phyloP scores from a whole-genome alignment of 1,139 yeast species.

The Geotrichum europaeum region DNA sequence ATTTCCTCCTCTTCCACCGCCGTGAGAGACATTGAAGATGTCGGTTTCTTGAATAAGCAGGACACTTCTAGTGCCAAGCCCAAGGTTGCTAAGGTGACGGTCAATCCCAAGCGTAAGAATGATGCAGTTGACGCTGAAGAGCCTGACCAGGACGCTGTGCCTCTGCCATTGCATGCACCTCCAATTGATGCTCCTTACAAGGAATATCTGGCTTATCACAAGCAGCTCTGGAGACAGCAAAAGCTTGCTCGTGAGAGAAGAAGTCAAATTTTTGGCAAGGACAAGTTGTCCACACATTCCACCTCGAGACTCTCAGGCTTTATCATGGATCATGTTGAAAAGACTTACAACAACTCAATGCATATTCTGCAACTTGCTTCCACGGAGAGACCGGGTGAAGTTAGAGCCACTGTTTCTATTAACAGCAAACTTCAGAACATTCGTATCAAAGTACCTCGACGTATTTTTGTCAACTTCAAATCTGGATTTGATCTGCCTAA shows the following conservation, averaged over 20 bases:
- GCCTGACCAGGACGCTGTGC: constrained; percentile 20
- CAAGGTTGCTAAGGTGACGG: constrained; percentile 22
- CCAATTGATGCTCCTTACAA: constrained; percentile 67
- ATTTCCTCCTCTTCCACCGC: constrained; percentile 3
- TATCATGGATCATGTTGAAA: constrained; percentile 72
- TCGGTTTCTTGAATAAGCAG: constrained; percentile 39
- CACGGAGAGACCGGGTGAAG: constrained; percentile 53
- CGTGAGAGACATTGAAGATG: constrained; percentile 57
- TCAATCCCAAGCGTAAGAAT: constrained; percentile 20
- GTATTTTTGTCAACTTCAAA: constrained; percentile 63
- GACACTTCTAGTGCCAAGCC: constrained; percentile 2
- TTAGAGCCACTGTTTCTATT: constrained; percentile 66
- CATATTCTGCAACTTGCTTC: constrained; percentile 71
- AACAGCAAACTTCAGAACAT: constrained; percentile 69
- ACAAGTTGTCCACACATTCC: constrained; percentile 30
- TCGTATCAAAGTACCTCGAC: constrained; percentile 67
- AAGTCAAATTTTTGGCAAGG: constrained; percentile 68
- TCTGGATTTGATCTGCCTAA: constrained; percentile 36
- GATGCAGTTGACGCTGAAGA: constrained; percentile 22
- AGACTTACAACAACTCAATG: constrained; percentile 66
- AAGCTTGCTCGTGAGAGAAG: constrained; percentile 65
- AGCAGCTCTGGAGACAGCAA: constrained; percentile 79
- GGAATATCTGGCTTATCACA: constrained; percentile 72
- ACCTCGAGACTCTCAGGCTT: constrained; percentile 54
- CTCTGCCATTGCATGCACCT: constrained; percentile 40